A percentile compares a stretch with the other conserved stretches of the same genome.
Evolutionary conservation across 331 rosid species (phyloP).

Genomic region (Spiraea crenata): DNA sequence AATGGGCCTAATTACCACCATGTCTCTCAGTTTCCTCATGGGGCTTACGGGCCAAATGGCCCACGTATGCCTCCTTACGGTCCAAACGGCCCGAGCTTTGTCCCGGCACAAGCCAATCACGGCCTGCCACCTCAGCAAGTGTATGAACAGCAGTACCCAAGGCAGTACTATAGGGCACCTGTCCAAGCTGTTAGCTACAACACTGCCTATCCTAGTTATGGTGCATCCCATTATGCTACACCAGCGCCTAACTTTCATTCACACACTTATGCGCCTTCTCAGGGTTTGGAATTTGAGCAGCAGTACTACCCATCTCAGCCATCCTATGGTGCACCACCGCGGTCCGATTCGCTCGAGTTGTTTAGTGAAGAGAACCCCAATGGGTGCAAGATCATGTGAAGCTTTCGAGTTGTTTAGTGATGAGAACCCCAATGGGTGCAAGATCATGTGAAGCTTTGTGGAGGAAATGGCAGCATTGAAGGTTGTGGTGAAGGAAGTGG

Average conservation of each 20-base stretch:
- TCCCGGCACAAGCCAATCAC: slow-evolving; percentile 36
- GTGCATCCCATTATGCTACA: slow-evolving; percentile 43
- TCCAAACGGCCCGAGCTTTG: too few species aligned
- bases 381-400: slow-evolving; percentile 54
- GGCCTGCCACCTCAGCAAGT: slow-evolving; percentile 27
- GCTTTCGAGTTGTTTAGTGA: slow-evolving; percentile 54
- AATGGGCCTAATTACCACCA: neutral
- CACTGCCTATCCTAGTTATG: slow-evolving; percentile 44
- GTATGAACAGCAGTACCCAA: slow-evolving; percentile 35
- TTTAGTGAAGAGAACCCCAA: slow-evolving; percentile 81
- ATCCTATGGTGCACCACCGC: neutral
- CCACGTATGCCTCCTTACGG: neutral
- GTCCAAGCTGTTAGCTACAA: slow-evolving; percentile 35
- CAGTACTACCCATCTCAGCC: neutral
- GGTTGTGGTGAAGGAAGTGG: neutral
- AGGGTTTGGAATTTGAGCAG: slow-evolving; percentile 17
- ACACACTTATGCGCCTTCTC: slow-evolving; percentile 24
- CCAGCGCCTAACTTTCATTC: slow-evolving; percentile 42
- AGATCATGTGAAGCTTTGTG: slow-evolving; percentile 42
- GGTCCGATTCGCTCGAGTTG: slow-evolving; percentile 42
- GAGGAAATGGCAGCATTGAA: slow-evolving; percentile 14
- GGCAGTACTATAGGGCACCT: slow-evolving; percentile 32
- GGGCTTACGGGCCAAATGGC: slow-evolving; percentile 14
- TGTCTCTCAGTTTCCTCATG: neutral
- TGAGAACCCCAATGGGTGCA: slow-evolving; percentile 78